Conservation (phyloP, 1,139 yeast species). For the Groenewaldozyma sp. region DNA sequence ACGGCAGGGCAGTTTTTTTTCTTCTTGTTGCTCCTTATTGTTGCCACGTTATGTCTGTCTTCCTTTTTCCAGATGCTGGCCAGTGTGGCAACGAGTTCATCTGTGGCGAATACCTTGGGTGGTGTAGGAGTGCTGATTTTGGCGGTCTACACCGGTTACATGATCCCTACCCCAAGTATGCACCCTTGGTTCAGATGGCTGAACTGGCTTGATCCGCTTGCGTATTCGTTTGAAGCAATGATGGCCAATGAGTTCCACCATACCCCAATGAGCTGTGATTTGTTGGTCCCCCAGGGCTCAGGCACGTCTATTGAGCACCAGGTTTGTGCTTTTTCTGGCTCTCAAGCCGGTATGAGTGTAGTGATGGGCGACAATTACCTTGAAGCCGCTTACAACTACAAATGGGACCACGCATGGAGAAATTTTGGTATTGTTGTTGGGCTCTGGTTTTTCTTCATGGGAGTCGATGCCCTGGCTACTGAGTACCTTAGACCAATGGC, state of each 20-base stretch:
- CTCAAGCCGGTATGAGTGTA: constrained; percentile 36
- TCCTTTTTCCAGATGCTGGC: constrained; percentile 55
- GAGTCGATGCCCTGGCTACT: constrained; percentile 38
- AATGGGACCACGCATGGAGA: constrained; percentile 53
- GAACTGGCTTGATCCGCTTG: constrained; percentile 47
- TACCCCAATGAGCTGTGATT: constrained; percentile 39
- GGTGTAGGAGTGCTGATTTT: constrained; percentile 45
- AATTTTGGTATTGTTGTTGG: constrained; percentile 53
- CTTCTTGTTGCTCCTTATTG: constrained; percentile 41
- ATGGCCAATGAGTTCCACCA: constrained; percentile 51
- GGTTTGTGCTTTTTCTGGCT: constrained; percentile 42
- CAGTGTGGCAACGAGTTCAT: constrained; percentile 43
- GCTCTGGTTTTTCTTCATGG: constrained; percentile 43
- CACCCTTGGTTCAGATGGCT: constrained; percentile 61
- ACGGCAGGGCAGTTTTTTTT: constrained; percentile 57
- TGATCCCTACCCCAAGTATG: constrained; percentile 48
- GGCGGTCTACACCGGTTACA: constrained; percentile 52
- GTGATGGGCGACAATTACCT: constrained; percentile 46
- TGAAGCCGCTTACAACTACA: constrained; percentile 31
- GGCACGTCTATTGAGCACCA: constrained; percentile 35
- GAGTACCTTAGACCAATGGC: constrained; percentile 44
- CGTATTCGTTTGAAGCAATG: constrained; percentile 47
- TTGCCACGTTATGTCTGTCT: constrained; percentile 43
- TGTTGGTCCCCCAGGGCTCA: constrained; percentile 41
- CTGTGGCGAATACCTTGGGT: constrained; percentile 57